Evolutionary conservation across 2,329 filamentous ascomycete genomes (phyloP).

Genomic region (Ophiosphaerella herpotricha): DNA sequence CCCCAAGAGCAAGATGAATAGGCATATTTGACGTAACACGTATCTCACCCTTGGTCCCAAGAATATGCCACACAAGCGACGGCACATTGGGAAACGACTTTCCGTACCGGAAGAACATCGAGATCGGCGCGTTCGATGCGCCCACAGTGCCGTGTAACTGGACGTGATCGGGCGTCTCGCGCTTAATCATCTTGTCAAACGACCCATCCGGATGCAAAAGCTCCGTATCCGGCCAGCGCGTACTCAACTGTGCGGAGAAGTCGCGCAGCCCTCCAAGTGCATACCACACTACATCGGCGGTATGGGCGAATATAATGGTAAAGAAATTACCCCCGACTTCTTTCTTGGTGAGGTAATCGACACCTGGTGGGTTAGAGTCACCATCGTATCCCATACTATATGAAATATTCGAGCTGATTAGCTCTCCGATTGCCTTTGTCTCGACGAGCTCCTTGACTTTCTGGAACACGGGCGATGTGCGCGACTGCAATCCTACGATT

Average conservation of each 20-base stretch:
- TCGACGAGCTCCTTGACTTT: constrained; percentile 49
- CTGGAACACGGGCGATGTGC: constrained; percentile 40
- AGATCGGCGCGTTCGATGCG: constrained; percentile 13
- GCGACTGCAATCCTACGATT: constrained; percentile 53
- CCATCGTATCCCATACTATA: constrained; percentile 27
- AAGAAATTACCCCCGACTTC: constrained; percentile 48
- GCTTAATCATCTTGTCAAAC: background rate
- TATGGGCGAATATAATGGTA: constrained; percentile 28
- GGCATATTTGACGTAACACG: constrained; percentile 33
- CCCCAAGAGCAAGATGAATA: constrained; percentile 40
- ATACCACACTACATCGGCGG: background rate
- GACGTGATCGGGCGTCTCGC: constrained; percentile 24
- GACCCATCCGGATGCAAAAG: constrained; percentile 14
- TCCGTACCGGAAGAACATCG: constrained; percentile 55
- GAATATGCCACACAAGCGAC: constrained; percentile 56
- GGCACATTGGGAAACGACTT: constrained; percentile 56
- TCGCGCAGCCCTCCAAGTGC: constrained; percentile 7
- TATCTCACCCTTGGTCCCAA: constrained; percentile 51
- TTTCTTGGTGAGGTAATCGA: constrained; percentile 54
- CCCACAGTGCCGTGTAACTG: constrained; percentile 47
- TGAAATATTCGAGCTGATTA: constrained; percentile 41
- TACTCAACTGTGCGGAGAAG: constrained; percentile 2
- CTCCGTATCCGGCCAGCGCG: constrained; percentile 10
- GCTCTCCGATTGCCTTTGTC: constrained; percentile 48
- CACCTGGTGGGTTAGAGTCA: constrained; percentile 4